A percentile compares a stretch with the other conserved stretches of the same genome.
phyloP scores from a whole-genome alignment of 768 basidiomycete genomes.

The Termitomyces sp. region DNA sequence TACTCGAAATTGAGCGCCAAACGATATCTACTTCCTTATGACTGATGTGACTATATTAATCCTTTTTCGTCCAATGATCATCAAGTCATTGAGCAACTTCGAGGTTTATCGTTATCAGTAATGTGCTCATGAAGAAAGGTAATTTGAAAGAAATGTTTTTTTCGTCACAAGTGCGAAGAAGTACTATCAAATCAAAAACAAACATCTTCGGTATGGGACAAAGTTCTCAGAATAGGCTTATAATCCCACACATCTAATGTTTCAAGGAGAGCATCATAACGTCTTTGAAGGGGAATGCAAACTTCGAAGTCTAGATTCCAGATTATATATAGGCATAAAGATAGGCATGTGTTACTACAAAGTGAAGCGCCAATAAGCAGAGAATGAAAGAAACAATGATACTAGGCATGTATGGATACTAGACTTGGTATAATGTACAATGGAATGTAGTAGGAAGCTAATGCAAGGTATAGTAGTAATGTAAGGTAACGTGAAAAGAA shows the following conservation, averaged over 20 bases:
- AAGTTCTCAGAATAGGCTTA: constrained; percentile 4
- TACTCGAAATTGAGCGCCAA: not conserved
- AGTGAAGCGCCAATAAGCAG: not conserved
- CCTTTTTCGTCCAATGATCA: constrained; percentile 12
- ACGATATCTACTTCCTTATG: not conserved
- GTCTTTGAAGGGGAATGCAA: not conserved
- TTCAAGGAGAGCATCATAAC: constrained; percentile 10
- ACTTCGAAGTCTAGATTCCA: not conserved
- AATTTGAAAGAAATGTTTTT: constrained; percentile 10
- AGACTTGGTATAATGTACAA: constrained; percentile 9
- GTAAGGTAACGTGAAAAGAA: constrained; percentile 1
- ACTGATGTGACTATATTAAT: constrained; percentile 13
- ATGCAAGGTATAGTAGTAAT: constrained; percentile 5
- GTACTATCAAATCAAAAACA: constrained; percentile 10
- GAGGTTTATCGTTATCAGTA: not conserved
- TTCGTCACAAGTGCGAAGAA: constrained; percentile 1
- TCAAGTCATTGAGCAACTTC: constrained; percentile 6
- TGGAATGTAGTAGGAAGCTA: constrained; percentile 4
- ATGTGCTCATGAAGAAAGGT: constrained; percentile 4
- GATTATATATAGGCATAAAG: constrained; percentile 3
- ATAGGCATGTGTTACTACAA: constrained; percentile 7
- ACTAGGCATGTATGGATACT: constrained; percentile 3
- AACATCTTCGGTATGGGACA: constrained; percentile 7
- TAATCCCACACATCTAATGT: constrained; percentile 4
- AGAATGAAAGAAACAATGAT: not conserved